Base-by-base conservation (phyloP, 805 yeast genomes). In the Sugiyamaella qingdaonensis region DNA sequence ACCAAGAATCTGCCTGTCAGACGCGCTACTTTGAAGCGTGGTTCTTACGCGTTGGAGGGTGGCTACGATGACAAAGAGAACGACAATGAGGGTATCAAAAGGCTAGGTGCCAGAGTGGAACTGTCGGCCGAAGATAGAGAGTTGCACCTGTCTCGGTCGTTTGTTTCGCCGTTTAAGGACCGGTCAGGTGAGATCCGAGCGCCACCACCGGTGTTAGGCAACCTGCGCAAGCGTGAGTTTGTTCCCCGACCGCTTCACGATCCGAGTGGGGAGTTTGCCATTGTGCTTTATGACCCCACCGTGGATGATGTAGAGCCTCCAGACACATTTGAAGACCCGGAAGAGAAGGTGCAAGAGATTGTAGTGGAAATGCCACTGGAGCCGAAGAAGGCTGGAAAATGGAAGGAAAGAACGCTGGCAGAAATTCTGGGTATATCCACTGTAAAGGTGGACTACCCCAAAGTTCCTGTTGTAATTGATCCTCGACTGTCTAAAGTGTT, bases 211-310 rank as follows among this genome's bases (percentile, higher is more conserved):
- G 87, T 95, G 0, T 73, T 92, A 55, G 99, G 99, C 0, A 89
- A 90, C 54, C 80, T 85, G 57, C 79, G 85, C 36, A 80, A 81
- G 57, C 78, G 82, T 1, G 74, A 68, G 27, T 70, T 88, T 50
- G 86, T 88, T n/a, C 96, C 98, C 2, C 73, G 90, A 54, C 95
- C 99, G 0, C 74, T 94, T n/a, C 95, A 92, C 66, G 99, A 94
- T 70, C 99, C 99, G 0, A 77, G 85, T 43, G 90, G 85, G 56
- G 97, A 94, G 66, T 84, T 88, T 62, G 97, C 99, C 1, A 88
- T 94, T 52, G 97, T 94, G 1, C 73, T 94, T 44, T 94, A 89
- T 64, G 99, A 94, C 68, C 99, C 99, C 0, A 88, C 98, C 0
- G 84, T 92, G 2, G 98, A 94, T 64, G 78, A 65, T 31, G 58